Percentiles rank a stretch among this genome's conserved stretches.
These are phyloP conservation scores for Phragmites australis DNA, from an alignment of 176 grass and related monocot species.

Conservation along the genomic window DNA sequence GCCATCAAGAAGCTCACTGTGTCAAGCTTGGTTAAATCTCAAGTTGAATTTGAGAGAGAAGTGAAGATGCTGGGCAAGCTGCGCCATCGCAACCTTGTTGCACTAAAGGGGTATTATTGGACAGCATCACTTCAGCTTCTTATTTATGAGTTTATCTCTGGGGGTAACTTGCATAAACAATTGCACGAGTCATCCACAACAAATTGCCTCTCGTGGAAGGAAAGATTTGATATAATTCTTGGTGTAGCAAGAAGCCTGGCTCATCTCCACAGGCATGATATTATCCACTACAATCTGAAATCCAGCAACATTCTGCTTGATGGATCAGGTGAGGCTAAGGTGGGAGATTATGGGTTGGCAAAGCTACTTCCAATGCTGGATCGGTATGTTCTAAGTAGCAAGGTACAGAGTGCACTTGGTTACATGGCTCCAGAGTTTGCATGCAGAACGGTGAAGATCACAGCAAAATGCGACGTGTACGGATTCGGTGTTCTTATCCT, in stretches of 20 bases:
- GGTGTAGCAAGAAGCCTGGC: conserved; percentile 79
- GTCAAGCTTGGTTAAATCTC: conserved; percentile 98
- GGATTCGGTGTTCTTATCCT: conserved; percentile 87
- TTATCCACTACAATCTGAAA: conserved; percentile 99
- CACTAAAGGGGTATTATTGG: conserved; percentile 92
- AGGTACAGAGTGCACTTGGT: conserved; percentile 92
- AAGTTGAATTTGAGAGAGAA: conserved; percentile 97
- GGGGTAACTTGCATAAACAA: conserved; percentile 81
- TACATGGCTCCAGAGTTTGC: conserved; percentile 99
- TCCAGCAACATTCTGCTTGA: conserved; percentile 91
- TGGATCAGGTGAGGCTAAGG: conserved; percentile 72
- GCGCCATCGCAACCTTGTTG: conserved; percentile 79
- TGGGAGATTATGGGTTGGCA: conserved; percentile 97
- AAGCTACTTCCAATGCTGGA: conserved; percentile 97
- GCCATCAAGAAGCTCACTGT: conserved; percentile 99
- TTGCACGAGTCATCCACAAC: conserved; percentile 78
- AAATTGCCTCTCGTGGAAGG: conserved; percentile 82
- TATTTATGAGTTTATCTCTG: conserved; percentile 91
- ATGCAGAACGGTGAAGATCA: conserved; percentile 93
- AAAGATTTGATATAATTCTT: conserved; percentile 91
- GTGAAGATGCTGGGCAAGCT: conserved; percentile 88
- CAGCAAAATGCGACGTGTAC: conserved; percentile 92
- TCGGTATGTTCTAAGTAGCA: conserved; percentile 92
- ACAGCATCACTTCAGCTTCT: conserved; percentile 94
- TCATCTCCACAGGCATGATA: conserved; percentile 75